These are phyloP conservation scores for Ambrosia hybrid DNA, from an alignment of 140 eudicot species.

Conservation along the genomic window DNA sequence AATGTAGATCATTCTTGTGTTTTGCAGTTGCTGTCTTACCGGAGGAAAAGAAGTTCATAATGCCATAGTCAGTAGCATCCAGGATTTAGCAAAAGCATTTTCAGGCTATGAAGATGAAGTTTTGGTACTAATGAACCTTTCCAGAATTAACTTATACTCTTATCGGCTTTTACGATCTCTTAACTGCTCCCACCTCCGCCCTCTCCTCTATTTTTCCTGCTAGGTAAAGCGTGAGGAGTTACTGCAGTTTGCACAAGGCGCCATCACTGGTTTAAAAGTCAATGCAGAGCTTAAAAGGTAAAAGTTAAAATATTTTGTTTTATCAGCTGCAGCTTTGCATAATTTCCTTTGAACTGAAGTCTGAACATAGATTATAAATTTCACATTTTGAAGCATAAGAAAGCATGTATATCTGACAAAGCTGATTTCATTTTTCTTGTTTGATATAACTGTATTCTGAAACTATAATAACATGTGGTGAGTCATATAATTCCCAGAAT, in stretches of 20 bases:
- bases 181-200: no score
- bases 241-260: constrained; percentile 94
- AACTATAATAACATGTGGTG: neutral
- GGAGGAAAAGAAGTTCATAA: constrained; percentile 96
- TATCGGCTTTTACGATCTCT: constrained; percentile 8
- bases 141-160: neutral
- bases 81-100: constrained; percentile 86
- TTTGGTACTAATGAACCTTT: constrained; percentile 55
- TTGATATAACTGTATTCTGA: neutral
- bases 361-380: no score
- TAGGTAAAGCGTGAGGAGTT: constrained; percentile 90
- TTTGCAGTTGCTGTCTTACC: constrained; percentile 81
- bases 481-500: constrained; percentile 51
- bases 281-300: constrained; percentile 83
- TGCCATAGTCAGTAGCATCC: constrained; percentile 95
- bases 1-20: constrained; percentile 16
- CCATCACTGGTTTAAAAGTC: constrained; percentile 85
- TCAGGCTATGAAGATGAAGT: constrained; percentile 88
- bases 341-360: no score
- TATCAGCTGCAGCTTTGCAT: no score
- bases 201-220: no score
- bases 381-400: no score
- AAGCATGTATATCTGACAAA: no score
- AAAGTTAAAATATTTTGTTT: neutral
- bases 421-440: neutral